These are phyloP conservation scores for Penicillium sp. DNA, from an alignment of 2,329 filamentous ascomycete species.

Conservation along the genomic window DNA sequence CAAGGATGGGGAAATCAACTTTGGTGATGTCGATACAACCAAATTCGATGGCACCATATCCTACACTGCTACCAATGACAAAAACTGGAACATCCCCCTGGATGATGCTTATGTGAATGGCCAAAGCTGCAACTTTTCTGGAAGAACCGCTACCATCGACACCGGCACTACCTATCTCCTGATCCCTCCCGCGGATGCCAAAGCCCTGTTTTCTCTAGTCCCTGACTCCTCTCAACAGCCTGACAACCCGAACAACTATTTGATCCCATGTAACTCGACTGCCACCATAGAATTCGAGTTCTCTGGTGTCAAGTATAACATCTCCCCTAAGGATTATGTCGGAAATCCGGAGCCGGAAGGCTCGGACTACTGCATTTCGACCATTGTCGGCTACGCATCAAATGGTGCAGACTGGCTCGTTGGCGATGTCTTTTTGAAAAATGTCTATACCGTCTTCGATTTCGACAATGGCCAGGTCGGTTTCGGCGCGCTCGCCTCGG, in stretches of 20 bases:
- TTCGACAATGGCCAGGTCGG: constrained; percentile 48
- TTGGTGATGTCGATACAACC: constrained; percentile 60
- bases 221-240: constrained; percentile 48
- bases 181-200: constrained; percentile 58
- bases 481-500: constrained; percentile 21
- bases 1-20: constrained; percentile 67
- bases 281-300: constrained; percentile 58
- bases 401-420: constrained; percentile 63
- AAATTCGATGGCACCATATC: constrained; percentile 61
- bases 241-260: constrained; percentile 47
- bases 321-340: constrained; percentile 65
- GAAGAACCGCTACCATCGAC: constrained; percentile 64
- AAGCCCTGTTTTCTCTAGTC: constrained; percentile 59
- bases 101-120: constrained; percentile 58
- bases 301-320: constrained; percentile 56
- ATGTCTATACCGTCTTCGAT: constrained; percentile 81
- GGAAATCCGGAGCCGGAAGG: constrained; percentile 24
- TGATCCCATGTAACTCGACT: constrained; percentile 62
- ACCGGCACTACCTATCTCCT: constrained; percentile 75
- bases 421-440: constrained; percentile 79
- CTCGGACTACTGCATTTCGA: constrained; percentile 49
- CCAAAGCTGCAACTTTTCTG: constrained; percentile 45
- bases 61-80: constrained; percentile 52
- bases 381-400: constrained; percentile 63
- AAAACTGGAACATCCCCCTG: constrained; percentile 65